These are phyloP conservation scores for Pelagomonas calceolata DNA, from an alignment of 108 stramenopile genomes.

Conservation along the genomic window DNA sequence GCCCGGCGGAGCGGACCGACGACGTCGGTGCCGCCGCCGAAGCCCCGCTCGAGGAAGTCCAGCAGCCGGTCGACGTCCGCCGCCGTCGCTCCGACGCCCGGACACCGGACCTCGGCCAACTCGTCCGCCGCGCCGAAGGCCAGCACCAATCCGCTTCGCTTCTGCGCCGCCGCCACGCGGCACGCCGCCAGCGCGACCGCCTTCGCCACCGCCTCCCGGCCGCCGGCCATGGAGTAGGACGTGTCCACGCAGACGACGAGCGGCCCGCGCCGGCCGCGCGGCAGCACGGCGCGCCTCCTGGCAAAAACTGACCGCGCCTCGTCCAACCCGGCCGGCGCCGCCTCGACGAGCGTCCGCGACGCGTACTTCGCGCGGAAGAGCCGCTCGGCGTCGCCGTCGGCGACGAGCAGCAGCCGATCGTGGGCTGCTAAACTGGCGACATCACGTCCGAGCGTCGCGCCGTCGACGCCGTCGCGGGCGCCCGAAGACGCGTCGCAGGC, in stretches of 20 bases:
- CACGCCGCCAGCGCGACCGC: conserved; percentile 61
- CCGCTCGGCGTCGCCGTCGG: background rate
- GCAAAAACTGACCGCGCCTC: background rate
- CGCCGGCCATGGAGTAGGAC: conserved; percentile 62
- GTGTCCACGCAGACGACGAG: conserved; percentile 63
- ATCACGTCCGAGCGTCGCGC: background rate
- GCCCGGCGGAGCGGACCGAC: conserved; percentile 53
- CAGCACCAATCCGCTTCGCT: conserved; percentile 48
- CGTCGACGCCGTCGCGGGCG: background rate
- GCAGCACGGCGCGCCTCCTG: conserved; percentile 3
- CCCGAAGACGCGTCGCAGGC: background rate
- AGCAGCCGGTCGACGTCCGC: conserved; percentile 32
- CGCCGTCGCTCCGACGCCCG: conserved; percentile 32
- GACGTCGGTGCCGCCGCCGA: conserved; percentile 67
- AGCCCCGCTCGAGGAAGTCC: conserved; percentile 51
- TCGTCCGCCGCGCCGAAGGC: conserved; percentile 49
- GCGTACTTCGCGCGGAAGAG: background rate
- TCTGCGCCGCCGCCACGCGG: conserved; percentile 44
- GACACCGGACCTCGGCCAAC: conserved; percentile 40
- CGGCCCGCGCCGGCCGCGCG: conserved; percentile 53
- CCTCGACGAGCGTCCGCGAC: background rate
- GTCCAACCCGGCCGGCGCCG: background rate
- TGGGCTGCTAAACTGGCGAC: background rate
- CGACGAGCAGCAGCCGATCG: background rate
- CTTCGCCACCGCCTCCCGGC: conserved; percentile 53